These are phyloP conservation scores for Corylus americana DNA, from an alignment of 306 rosid genomes.

Conservation along the genomic window DNA sequence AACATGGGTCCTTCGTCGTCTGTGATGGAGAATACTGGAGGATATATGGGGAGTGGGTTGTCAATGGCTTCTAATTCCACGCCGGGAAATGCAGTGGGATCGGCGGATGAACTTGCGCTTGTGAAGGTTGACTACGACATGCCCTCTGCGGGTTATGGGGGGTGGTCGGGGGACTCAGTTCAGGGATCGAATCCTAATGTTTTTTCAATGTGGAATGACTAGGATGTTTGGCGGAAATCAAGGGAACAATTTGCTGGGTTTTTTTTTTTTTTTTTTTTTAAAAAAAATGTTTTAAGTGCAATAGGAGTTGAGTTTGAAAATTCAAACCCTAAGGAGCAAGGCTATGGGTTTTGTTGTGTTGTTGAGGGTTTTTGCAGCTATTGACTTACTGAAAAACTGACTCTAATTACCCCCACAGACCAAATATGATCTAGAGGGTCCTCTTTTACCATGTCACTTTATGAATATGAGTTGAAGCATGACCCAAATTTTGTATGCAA, in stretches of 20 bases:
- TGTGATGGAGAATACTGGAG: constrained; percentile 48
- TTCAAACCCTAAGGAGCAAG: constrained; percentile 14
- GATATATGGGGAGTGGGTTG: constrained; percentile 41
- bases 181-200: constrained; percentile 55
- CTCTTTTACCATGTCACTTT: background rate
- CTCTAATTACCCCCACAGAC: background rate
- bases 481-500: constrained; percentile 48
- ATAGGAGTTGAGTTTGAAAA: constrained; percentile 31
- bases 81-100: constrained; percentile 27
- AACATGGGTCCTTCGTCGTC: constrained; percentile 53
- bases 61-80: constrained; percentile 48
- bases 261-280: constrained; percentile 1
- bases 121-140: constrained; percentile 88
- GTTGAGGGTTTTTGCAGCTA: background rate
- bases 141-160: constrained; percentile 58
- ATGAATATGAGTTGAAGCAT: constrained; percentile 14
- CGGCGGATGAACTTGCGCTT: constrained; percentile 55
- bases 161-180: constrained; percentile 65
- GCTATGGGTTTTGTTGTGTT: constrained; percentile 1
- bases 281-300: constrained; percentile 5
- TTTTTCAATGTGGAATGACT: constrained; percentile 85
- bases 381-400: constrained; percentile 3
- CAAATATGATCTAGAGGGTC: constrained; percentile 15
- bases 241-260: constrained; percentile 19
- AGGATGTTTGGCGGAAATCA: background rate